A percentile compares a stretch with the other conserved stretches of the same genome.
Conservation (phyloP, 225 moss, liverwort and hornwort genomes). For the Bryum argenteum region DNA sequence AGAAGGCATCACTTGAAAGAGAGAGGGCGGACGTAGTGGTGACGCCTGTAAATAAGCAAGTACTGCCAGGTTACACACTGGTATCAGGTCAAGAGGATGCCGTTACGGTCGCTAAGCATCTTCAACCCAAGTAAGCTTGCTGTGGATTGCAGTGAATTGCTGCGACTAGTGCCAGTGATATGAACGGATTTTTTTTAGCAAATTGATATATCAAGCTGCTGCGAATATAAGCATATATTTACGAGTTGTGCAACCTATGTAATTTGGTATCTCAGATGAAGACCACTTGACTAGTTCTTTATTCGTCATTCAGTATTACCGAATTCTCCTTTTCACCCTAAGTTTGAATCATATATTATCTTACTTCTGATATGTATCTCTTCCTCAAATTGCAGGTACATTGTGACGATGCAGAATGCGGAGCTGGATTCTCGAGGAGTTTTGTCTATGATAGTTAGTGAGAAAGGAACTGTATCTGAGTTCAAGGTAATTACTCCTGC, state of each 20-base stretch:
- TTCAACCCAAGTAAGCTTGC: constrained; percentile 77
- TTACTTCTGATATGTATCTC: background rate
- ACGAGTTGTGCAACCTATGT: background rate
- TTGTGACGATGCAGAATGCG: constrained; percentile 92
- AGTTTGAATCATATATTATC: too few species aligned
- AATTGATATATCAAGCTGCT: background rate
- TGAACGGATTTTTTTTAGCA: background rate
- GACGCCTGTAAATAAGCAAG: constrained; percentile 88
- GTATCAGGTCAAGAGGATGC: constrained; percentile 97
- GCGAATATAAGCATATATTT: constrained; percentile 2
- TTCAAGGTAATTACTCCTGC: constrained; percentile 58
- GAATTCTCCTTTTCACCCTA: background rate
- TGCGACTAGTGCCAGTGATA: background rate
- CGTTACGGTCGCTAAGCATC: constrained; percentile 73
- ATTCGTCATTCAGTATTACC: background rate
- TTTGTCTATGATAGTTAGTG: constrained; percentile 59
- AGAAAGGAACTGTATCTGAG: constrained; percentile 62
- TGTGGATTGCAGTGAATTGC: background rate
- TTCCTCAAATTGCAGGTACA: constrained; percentile 49
- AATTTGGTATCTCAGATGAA: background rate
- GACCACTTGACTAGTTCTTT: background rate
- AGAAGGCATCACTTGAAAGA: constrained; percentile 64
- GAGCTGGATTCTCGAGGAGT: constrained; percentile 74
- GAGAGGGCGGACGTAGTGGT: constrained; percentile 77
- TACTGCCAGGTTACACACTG: constrained; percentile 72